Conservation (phyloP, 805 yeast genomes). For the Kluyveromyces siamensis region DNA sequence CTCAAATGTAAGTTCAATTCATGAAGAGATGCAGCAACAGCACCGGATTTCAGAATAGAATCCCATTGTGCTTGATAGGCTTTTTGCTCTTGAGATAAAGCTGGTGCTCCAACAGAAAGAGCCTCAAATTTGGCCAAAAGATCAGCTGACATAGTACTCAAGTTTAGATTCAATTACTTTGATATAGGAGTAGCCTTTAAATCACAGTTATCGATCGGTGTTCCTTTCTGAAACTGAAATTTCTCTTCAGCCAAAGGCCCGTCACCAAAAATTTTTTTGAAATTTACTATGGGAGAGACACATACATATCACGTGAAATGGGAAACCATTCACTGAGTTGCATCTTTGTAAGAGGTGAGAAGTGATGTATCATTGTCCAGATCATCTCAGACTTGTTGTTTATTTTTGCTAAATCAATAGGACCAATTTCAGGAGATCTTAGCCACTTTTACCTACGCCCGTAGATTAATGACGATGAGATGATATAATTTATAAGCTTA, state of each 20-base stretch:
- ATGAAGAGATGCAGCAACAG: slow-evolving; percentile 45
- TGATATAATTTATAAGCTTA: too few relatives aligned
- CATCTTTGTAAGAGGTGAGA: too few relatives aligned
- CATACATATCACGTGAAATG: too few relatives aligned
- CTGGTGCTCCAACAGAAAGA: slow-evolving; percentile 21
- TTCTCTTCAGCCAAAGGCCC: too few relatives aligned
- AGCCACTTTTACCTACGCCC: too few relatives aligned
- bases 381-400: too few relatives aligned
- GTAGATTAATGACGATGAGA: too few relatives aligned
- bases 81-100: slow-evolving; percentile 40
- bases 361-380: too few relatives aligned
- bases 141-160: slow-evolving; percentile 12
- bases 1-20: slow-evolving; percentile 64
- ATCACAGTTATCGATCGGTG: not conserved
- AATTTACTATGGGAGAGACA: not conserved
- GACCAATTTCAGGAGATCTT: too few relatives aligned
- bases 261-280: not conserved
- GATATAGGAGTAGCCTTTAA: not conserved
- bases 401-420: too few relatives aligned
- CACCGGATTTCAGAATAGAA: slow-evolving; percentile 47
- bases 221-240: too few relatives aligned
- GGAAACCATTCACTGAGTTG: too few relatives aligned
- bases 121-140: slow-evolving; percentile 21
- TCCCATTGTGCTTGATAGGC: slow-evolving; percentile 76
- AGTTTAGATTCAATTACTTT: not conserved